Evolutionary conservation across 257 asterid species (phyloP).

Genomic region (Solanum bulbocastanum): DNA sequence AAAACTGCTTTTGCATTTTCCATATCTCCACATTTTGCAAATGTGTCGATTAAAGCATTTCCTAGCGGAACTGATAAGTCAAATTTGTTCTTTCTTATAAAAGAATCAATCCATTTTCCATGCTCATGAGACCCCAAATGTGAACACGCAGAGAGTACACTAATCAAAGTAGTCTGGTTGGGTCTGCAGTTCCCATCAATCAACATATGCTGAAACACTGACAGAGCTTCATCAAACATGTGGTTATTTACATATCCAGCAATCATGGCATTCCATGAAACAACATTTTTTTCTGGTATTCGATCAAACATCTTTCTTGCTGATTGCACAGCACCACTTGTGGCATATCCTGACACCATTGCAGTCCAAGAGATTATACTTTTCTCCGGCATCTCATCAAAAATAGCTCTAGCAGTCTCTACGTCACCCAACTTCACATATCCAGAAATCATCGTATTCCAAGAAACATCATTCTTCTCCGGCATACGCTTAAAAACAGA

Average conservation of each 20-base stretch:
- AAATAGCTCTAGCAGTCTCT: conserved; percentile 14
- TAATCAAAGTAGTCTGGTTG: conserved; percentile 34
- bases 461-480: conserved; percentile 18
- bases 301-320: conserved; percentile 20
- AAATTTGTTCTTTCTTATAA: conserved; percentile 23
- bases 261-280: conserved; percentile 55
- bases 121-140: conserved; percentile 36
- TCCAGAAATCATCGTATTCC: conserved; percentile 37
- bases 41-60: conserved; percentile 45
- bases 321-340: conserved; percentile 17
- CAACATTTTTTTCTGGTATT: conserved; percentile 35
- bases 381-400: conserved; percentile 34
- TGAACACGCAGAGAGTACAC: conserved; percentile 33
- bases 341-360: conserved; percentile 37
- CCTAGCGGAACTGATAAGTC: conserved; percentile 32
- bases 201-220: conserved; percentile 27
- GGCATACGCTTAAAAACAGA: conserved; percentile 30
- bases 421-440: conserved; percentile 16
- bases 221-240: conserved; percentile 35
- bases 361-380: conserved; percentile 42
- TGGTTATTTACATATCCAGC: conserved; percentile 36
- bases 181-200: conserved; percentile 34
- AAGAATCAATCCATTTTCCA: conserved; percentile 41
- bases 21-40: conserved; percentile 45
- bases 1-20: conserved; percentile 31